Conservation (phyloP, 1,139 yeast genomes). For the Lodderomyces theae region DNA sequence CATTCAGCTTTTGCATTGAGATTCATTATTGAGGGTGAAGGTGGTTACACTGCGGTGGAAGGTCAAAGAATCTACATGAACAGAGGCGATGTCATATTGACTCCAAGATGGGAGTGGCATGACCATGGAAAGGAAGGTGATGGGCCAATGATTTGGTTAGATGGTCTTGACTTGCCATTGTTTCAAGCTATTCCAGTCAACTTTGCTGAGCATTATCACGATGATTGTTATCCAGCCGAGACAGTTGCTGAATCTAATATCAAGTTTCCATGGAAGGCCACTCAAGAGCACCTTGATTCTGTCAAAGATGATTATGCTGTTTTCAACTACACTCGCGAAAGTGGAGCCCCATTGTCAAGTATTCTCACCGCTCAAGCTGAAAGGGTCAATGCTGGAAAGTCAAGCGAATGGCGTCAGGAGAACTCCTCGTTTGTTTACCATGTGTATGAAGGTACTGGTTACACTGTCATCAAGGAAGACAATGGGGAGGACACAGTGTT, state of each 20-base stretch:
- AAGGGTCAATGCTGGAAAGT: not conserved
- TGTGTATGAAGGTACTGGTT: conserved; percentile 1
- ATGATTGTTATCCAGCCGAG: not conserved
- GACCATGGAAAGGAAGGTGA: conserved; percentile 2
- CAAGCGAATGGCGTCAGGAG: not conserved
- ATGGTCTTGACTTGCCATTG: conserved; percentile 1
- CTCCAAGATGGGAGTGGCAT: conserved; percentile 3
- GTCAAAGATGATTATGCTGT: not conserved
- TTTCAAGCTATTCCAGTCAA: not conserved
- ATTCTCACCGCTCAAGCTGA: conserved; percentile 3
- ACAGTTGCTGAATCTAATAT: conserved; percentile 1
- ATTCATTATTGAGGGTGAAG: not conserved
- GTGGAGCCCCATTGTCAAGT: not conserved
- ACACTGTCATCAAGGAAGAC: not conserved
- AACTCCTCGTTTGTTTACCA: not conserved
- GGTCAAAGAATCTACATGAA: conserved; percentile 1
- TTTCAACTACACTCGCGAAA: not conserved
- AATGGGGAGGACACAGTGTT: not conserved
- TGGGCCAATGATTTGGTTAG: conserved; percentile 2
- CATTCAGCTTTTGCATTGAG: not conserved
- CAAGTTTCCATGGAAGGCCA: conserved; percentile 1
- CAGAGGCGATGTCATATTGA: not conserved
- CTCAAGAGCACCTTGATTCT: not conserved
- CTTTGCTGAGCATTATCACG: not conserved
- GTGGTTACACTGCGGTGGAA: conserved; percentile 1